Percentiles rank a stretch among this genome's conserved stretches.
These are phyloP conservation scores for Clonostachys byssicola DNA, from an alignment of 2,329 filamentous ascomycete species.

Conservation along the genomic window DNA sequence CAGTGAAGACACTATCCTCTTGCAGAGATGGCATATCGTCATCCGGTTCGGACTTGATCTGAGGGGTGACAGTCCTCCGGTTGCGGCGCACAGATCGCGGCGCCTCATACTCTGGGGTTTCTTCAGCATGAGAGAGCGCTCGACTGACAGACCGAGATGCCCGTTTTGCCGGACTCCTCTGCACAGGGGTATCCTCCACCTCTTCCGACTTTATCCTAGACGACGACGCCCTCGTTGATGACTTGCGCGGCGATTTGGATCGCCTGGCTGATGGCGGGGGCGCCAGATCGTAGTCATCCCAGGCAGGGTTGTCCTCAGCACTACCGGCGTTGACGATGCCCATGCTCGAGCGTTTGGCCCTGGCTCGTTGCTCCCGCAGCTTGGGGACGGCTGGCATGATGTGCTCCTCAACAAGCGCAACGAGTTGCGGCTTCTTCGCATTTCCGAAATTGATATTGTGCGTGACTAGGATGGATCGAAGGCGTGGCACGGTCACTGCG, in stretches of 20 bases:
- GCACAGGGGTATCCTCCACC: constrained; percentile 29
- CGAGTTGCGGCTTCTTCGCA: constrained; percentile 86
- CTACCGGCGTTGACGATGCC: constrained; percentile 72
- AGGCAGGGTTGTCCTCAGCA: constrained; percentile 61
- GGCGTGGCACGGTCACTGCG: constrained; percentile 77
- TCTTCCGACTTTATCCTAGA: constrained; percentile 49
- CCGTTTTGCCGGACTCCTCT: constrained; percentile 47
- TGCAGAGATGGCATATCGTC: constrained; percentile 32
- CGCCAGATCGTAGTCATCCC: constrained; percentile 55
- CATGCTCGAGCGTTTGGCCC: constrained; percentile 79
- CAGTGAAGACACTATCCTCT: constrained; percentile 67
- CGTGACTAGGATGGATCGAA: constrained; percentile 87
- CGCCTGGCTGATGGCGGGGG: constrained; percentile 45
- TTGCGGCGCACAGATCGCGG: constrained; percentile 43
- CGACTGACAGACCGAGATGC: constrained; percentile 49
- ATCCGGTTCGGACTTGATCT: constrained; percentile 50
- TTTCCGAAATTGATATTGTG: constrained; percentile 84
- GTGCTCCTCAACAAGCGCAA: constrained; percentile 77
- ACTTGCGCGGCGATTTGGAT: constrained; percentile 51
- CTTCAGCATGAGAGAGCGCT: constrained; percentile 48
- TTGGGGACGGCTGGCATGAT: constrained; percentile 75
- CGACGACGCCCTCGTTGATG: constrained; percentile 21
- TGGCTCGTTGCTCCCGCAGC: constrained; percentile 69
- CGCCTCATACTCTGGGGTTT: constrained; percentile 28
- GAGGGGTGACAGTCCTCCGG: constrained; percentile 46